Percentiles rank a stretch among this genome's conserved stretches.
phyloP scores from a whole-genome alignment of 164 flowering plant genomes.

The Stephania yunnanensis region DNA sequence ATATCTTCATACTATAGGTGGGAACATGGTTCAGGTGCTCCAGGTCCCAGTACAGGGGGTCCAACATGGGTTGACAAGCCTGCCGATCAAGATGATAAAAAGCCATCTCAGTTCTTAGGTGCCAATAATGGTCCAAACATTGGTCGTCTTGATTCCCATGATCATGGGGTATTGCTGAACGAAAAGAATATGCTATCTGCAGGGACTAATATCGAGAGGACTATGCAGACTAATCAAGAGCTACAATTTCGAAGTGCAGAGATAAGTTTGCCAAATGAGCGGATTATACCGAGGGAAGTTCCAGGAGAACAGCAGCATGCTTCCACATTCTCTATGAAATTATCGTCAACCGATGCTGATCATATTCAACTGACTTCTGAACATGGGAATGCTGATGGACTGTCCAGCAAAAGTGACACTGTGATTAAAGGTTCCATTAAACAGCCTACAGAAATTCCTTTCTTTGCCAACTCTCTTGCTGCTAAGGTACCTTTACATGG shows the following conservation, averaged over 20 bases:
- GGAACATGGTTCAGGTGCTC: too few species aligned
- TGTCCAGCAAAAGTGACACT: not conserved
- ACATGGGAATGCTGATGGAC: not conserved
- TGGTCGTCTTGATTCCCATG: conserved; percentile 15
- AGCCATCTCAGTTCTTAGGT: conserved; percentile 6
- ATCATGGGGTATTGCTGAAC: conserved; percentile 20
- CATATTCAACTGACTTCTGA: not conserved
- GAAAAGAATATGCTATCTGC: conserved; percentile 3
- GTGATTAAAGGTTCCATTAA: not conserved
- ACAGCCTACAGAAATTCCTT: conserved; percentile 5
- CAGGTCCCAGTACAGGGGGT: not conserved
- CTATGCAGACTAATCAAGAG: conserved; percentile 13
- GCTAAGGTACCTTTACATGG: conserved; percentile 10
- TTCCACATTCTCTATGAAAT: not conserved
- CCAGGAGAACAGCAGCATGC: conserved; percentile 14
- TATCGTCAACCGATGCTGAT: not conserved
- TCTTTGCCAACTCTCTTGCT: not conserved
- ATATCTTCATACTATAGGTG: too few species aligned
- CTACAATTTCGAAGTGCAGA: conserved; percentile 17
- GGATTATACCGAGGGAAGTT: conserved; percentile 10
- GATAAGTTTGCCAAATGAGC: conserved; percentile 14
- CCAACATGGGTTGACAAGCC: conserved; percentile 3
- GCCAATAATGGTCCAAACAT: conserved; percentile 16
- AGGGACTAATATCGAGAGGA: conserved; percentile 11
- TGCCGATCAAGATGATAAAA: not conserved